A percentile compares a stretch with the other conserved stretches of the same genome.
Evolutionary conservation across 1,284 basidiomycete genomes (phyloP).

Genomic region (Malassezia sympodialis): DNA sequence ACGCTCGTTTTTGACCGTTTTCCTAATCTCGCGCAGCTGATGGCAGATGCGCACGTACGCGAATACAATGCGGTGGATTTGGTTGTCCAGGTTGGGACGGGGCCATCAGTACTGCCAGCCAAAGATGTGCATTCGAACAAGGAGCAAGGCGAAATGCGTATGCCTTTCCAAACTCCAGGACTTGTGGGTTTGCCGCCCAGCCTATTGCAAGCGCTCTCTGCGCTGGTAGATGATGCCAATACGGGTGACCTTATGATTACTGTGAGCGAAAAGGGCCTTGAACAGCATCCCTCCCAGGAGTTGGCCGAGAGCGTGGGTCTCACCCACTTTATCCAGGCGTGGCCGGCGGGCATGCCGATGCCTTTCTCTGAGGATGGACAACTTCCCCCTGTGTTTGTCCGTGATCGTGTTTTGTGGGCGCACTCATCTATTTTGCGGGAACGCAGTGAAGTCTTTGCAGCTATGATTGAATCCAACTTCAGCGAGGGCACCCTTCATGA

Average conservation of each 20-base stretch:
- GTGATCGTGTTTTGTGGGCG: conserved; percentile 59
- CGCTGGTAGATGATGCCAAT: conserved; percentile 35
- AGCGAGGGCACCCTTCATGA: conserved; percentile 26
- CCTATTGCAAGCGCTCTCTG: conserved; percentile 25
- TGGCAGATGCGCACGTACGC: background rate
- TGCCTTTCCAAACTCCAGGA: conserved; percentile 29
- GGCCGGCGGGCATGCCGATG: conserved; percentile 6
- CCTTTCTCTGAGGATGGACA: conserved; percentile 3
- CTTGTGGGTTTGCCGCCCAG: conserved; percentile 27
- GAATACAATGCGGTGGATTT: conserved; percentile 27
- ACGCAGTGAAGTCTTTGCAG: conserved; percentile 67
- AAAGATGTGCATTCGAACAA: background rate
- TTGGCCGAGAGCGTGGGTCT: conserved; percentile 22
- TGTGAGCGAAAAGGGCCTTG: conserved; percentile 35
- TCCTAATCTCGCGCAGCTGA: background rate
- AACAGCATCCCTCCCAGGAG: conserved; percentile 12
- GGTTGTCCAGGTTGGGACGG: conserved; percentile 33
- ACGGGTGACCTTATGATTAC: conserved; percentile 42
- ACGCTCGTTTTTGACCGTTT: conserved; percentile 2
- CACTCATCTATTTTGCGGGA: conserved; percentile 53
- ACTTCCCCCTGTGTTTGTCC: conserved; percentile 25
- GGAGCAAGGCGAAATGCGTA: conserved; percentile 1
- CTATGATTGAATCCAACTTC: conserved; percentile 63
- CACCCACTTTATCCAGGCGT: conserved; percentile 15
- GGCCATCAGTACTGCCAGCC: conserved; percentile 21